Evolutionary conservation across 2,329 filamentous ascomycete species (phyloP).

Genomic region (Penicillium sp.): DNA sequence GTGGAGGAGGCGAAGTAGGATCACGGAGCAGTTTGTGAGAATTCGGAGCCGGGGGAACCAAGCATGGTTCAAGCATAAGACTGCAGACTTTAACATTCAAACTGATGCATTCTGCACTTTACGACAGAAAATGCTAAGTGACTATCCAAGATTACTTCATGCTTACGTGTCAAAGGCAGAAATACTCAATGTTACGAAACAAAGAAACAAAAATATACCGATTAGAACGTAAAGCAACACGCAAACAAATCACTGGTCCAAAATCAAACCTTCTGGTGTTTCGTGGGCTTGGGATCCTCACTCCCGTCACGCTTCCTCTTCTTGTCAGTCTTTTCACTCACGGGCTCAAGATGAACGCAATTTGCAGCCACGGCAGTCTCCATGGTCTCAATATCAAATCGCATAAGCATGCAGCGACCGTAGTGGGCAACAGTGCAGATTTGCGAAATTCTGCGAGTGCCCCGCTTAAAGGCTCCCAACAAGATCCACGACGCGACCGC

Average conservation of each 20-base stretch:
- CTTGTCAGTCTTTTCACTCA: not conserved
- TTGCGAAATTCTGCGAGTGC: not conserved
- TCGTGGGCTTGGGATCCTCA: not conserved
- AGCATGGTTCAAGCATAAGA: not conserved
- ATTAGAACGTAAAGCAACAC: no score
- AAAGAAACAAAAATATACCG: no score
- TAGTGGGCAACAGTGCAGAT: not conserved
- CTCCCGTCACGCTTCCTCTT: not conserved
- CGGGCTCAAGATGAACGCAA: no score
- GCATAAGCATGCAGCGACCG: not conserved
- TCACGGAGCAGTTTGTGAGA: not conserved
- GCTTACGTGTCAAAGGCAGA: no score
- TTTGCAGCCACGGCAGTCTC: not conserved
- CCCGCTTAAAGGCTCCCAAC: not conserved
- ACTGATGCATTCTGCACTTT: no score
- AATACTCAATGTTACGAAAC: no score
- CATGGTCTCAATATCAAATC: conserved; percentile 1
- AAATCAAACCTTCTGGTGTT: not conserved
- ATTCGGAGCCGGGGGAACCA: not conserved
- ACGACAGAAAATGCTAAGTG: no score
- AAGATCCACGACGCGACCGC: not conserved
- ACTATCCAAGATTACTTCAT: no score
- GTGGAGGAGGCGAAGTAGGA: conserved; percentile 16
- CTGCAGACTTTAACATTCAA: no score
- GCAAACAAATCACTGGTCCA: no score